phyloP scores from a whole-genome alignment of 495 filamentous ascomycete genomes.

The Lichenothelia convexa region DNA sequence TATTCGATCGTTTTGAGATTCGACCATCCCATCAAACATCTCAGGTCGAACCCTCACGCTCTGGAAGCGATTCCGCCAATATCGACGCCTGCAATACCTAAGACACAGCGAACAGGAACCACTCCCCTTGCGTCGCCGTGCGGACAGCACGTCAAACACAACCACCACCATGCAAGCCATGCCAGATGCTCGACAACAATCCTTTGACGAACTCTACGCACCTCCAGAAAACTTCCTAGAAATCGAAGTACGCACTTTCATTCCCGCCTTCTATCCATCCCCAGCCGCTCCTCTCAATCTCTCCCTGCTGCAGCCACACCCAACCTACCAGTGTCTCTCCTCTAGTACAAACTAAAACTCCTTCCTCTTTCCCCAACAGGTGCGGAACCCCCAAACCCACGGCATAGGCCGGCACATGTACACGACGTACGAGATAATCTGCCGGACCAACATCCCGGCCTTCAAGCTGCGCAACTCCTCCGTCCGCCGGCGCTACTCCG shows the following conservation, averaged over 20 bases:
- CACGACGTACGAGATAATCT: conserved; percentile 94
- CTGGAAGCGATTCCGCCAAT: too few relatives aligned
- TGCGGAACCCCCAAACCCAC: conserved; percentile 87
- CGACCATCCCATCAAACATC: too few relatives aligned
- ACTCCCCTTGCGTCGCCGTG: too few relatives aligned
- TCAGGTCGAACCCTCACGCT: too few relatives aligned
- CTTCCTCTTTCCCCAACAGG: conserved; percentile 31
- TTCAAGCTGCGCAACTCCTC: conserved; percentile 80
- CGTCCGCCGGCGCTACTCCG: conserved; percentile 85
- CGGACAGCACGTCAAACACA: too few relatives aligned
- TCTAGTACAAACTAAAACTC: too few relatives aligned
- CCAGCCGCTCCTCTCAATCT: conserved; percentile 1
- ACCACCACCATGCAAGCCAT: conserved; percentile 17
- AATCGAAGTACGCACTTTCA: conserved; percentile 53
- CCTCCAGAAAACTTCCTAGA: conserved; percentile 97
- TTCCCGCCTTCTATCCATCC: background rate
- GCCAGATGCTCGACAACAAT: conserved; percentile 50
- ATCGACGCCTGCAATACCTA: too few relatives aligned
- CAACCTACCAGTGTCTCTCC: conserved; percentile 1
- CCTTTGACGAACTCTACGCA: conserved; percentile 97
- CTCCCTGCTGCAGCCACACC: too few relatives aligned
- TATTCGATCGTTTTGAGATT: too few relatives aligned
- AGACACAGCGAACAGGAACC: too few relatives aligned
- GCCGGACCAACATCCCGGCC: conserved; percentile 94
- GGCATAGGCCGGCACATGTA: conserved; percentile 92